Base-by-base conservation (phyloP, 345 rosid species). In the Lepidium sativum region DNA sequence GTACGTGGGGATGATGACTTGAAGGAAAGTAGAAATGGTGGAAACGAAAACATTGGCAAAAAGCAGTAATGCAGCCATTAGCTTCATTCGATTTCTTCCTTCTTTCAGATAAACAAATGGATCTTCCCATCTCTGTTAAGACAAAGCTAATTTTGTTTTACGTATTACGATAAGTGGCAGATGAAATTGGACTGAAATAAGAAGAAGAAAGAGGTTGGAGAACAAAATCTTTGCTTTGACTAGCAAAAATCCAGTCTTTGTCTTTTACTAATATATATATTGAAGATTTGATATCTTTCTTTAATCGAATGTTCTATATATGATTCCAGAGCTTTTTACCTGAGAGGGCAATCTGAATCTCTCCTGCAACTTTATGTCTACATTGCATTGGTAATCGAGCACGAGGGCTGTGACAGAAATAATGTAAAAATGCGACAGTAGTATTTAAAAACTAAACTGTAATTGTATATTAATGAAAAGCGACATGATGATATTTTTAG, bases 51-150 rank as follows among this genome's bases (percentile, higher is more conserved):
- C 83, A 52, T 56, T 86, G 89, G 62, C 80, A 82, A 23, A 88
- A 77, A 45, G 91, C 74, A 60, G 78, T 70, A 72, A 86, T 83
- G 82, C 97, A 91, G 50, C 97, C 89, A 17, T 80, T 50, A 39
- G 54, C 27, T 57, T 57, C 72, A 49, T 41, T 45, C 33, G 66
- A 37, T 37, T 58, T 68, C 6, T 29, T 47, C 16, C 31, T 68
- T 48, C 39, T 23, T 49, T 29, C 45, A 34, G 13, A 53, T 32
- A 44, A 59, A 3, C 29, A 63, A 40, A 29, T 35, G 58, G 37
- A 60, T 71, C 77, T 85, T 35, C 86, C 91, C 91, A 88, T 87
- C 40, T 43, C 12, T 21, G 32, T 20, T n/a, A 41, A 54, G 53
- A 65, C 25, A 41, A 54, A n/a, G 23, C 32, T 54, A 25, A 23